phyloP scores from a whole-genome alignment of 176 grass and related monocot genomes.

The Oryza brachyantha region DNA sequence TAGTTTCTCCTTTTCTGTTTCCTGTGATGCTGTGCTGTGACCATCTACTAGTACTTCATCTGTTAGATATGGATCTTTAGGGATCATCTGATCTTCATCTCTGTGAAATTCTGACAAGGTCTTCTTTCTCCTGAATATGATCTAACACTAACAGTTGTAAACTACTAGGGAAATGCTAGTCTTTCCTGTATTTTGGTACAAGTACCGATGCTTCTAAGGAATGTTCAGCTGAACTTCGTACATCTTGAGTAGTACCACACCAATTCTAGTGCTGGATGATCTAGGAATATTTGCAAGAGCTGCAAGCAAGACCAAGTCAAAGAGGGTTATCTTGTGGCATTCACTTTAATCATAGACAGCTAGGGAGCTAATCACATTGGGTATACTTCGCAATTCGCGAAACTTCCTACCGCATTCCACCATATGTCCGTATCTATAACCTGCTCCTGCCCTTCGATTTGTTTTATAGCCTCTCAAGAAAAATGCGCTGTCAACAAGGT shows the following conservation, averaged over 20 bases:
- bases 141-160: too few relatives aligned
- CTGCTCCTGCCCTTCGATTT: background rate
- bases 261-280: background rate
- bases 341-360: slow-evolving; percentile 23
- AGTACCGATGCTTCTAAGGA: background rate
- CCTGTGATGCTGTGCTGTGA: background rate
- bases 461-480: slow-evolving; percentile 10
- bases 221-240: background rate
- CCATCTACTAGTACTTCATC: background rate
- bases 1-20: background rate
- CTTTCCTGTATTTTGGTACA: background rate
- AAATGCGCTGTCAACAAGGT: background rate
- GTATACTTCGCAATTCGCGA: background rate
- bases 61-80: background rate
- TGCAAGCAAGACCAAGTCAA: background rate
- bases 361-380: background rate
- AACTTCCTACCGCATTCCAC: background rate
- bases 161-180: background rate
- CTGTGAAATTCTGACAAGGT: background rate
- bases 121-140: background rate
- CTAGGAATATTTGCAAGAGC: background rate
- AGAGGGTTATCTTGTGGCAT: background rate
- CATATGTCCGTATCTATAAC: background rate
- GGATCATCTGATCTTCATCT: background rate
- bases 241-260: background rate